Evolutionary conservation across 73 alveolate species (phyloP).

Genomic region (Paramecium bursaria): DNA sequence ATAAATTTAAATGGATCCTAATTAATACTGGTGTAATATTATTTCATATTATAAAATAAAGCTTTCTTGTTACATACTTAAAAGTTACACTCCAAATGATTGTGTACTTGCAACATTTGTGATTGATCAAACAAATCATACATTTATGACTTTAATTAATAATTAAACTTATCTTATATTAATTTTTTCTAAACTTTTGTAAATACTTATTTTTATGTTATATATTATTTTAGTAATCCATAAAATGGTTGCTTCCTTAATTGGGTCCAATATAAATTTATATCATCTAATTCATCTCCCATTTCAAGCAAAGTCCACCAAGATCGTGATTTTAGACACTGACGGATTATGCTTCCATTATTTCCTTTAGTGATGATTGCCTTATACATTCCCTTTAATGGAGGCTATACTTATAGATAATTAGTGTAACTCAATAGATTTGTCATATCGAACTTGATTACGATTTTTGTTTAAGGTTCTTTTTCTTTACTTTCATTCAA

Average conservation of each 20-base stretch:
- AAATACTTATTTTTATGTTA: background rate
- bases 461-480: background rate
- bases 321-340: slow-evolving; percentile 34
- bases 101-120: slow-evolving; percentile 50
- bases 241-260: background rate
- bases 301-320: slow-evolving; percentile 44
- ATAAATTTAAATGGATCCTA: slow-evolving; percentile 79
- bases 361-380: slow-evolving; percentile 66
- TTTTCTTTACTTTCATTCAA: too few relatives aligned
- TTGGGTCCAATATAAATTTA: slow-evolving; percentile 51
- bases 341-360: slow-evolving; percentile 58
- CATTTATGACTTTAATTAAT: background rate
- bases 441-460: background rate
- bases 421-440: background rate
- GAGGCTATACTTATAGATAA: slow-evolving; percentile 7
- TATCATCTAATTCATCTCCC: slow-evolving; percentile 32
- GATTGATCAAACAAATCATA: background rate
- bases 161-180: slow-evolving; percentile 13
- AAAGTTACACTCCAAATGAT: slow-evolving; percentile 79
- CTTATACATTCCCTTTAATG: slow-evolving; percentile 19
- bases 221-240: background rate
- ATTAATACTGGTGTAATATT: slow-evolving; percentile 75
- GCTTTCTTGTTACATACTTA: slow-evolving; percentile 85
- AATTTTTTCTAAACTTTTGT: slow-evolving; percentile 22
- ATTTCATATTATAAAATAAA: slow-evolving; percentile 84